A percentile compares a stretch with the other conserved stretches of the same genome.
Conservation (phyloP, 495 filamentous ascomycete genomes). For the Neurospora sp. region DNA sequence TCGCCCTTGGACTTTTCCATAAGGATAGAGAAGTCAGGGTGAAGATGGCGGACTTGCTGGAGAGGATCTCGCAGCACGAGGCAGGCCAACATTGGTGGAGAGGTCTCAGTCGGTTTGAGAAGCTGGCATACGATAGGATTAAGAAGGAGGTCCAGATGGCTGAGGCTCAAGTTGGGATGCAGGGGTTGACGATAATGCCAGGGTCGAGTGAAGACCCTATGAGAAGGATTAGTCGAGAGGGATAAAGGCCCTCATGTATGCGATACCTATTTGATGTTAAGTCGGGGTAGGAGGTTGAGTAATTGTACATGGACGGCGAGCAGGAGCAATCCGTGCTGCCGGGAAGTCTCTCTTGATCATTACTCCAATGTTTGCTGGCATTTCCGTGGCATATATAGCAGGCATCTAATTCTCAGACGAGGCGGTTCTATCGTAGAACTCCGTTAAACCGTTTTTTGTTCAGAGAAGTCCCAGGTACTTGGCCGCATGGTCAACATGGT, state of each 20-base stretch:
- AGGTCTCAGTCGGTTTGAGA: constrained; percentile 76
- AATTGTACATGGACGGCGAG: not conserved
- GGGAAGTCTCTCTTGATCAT: not conserved
- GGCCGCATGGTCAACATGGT: constrained; percentile 85
- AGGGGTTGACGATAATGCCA: constrained; percentile 9
- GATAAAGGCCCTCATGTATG: not conserved
- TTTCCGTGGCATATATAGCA: not conserved
- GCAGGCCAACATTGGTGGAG: constrained; percentile 92
- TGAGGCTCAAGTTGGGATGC: constrained; percentile 24
- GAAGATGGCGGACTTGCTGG: constrained; percentile 68
- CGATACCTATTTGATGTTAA: not conserved
- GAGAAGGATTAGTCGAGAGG: constrained; percentile 19
- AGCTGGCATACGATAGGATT: constrained; percentile 63
- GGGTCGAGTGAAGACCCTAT: constrained; percentile 15
- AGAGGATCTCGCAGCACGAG: constrained; percentile 74
- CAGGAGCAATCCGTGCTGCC: not conserved
- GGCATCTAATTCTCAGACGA: not conserved
- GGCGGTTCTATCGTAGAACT: not conserved
- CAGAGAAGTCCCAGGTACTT: constrained; percentile 50
- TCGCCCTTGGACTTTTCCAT: constrained; percentile 91
- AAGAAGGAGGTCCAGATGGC: constrained; percentile 49
- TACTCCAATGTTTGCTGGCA: not conserved
- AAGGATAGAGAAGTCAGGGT: constrained; percentile 68
- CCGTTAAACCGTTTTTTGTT: not conserved
- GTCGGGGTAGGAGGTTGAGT: not conserved